Evolutionary conservation across 2,329 filamentous ascomycete species (phyloP).

Genomic region (Karstenula rhodostoma): DNA sequence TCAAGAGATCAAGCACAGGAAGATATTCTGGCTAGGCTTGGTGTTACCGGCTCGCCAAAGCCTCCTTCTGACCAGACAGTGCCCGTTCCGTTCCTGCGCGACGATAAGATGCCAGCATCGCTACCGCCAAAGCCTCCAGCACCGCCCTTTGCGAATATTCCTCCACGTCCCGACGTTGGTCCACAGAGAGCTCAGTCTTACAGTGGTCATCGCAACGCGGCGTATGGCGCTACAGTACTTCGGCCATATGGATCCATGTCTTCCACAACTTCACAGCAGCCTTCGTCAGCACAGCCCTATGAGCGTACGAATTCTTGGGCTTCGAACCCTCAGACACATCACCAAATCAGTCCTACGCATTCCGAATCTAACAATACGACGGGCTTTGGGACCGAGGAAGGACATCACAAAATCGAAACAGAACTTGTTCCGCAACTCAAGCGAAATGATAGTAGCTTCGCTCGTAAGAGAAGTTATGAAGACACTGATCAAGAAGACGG

Average conservation of each 20-base stretch:
- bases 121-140: slow-evolving; percentile 30
- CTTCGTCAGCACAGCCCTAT: slow-evolving; percentile 34
- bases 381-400: slow-evolving; percentile 42
- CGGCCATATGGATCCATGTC: slow-evolving; percentile 40
- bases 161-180: slow-evolving; percentile 21
- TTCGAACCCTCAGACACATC: slow-evolving; percentile 22
- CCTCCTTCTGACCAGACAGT: slow-evolving; percentile 37
- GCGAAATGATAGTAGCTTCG: slow-evolving; percentile 43
- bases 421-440: slow-evolving; percentile 28
- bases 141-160: slow-evolving; percentile 17
- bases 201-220: slow-evolving; percentile 26
- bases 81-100: slow-evolving; percentile 20
- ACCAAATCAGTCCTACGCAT: slow-evolving; percentile 37
- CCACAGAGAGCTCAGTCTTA: slow-evolving; percentile 34
- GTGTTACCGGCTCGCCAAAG: slow-evolving; percentile 49
- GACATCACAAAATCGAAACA: slow-evolving; percentile 24
- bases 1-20: slow-evolving; percentile 40
- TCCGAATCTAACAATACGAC: slow-evolving; percentile 48
- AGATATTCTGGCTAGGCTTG: slow-evolving; percentile 46
- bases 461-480: slow-evolving; percentile 48
- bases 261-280: slow-evolving; percentile 20
- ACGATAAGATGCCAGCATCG: slow-evolving; percentile 23
- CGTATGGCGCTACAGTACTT: slow-evolving; percentile 23
- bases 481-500: slow-evolving; percentile 44
- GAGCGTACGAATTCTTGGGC: slow-evolving; percentile 37